Evolutionary conservation across 2,329 filamentous ascomycete species (phyloP), one percentile per base, ranked within the genome.

Genomic region (Purpureocillium lavendulum): DNA sequence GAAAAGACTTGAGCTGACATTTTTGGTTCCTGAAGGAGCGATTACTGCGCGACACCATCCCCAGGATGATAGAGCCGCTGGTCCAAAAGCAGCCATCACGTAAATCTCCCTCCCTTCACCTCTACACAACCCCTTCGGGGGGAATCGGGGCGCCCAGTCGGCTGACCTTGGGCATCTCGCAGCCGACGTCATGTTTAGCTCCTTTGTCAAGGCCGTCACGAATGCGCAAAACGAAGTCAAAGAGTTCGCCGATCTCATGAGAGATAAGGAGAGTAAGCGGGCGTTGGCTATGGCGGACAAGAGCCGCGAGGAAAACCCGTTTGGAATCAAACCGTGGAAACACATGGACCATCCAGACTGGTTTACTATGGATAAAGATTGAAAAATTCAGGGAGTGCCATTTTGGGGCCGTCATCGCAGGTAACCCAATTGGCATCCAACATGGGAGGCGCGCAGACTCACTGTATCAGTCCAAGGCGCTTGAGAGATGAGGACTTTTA

Each of bases 321-420:
- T 67, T 37, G 73, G 69, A 4, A 79, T 82, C 46, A 73, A 68
- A 48, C 68, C 71, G 2, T 82, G 78, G 78, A 67, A 65, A 35
- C 67, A 75, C 15, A 69, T 64, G 40, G 73, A 82, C 29, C 66
- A 81, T 40, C 75, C 78, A 3, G 66, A 76, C 45, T 82, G 77
- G 76, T 67, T 72, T 43, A 58, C 48, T 34, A 45, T 58, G 46
- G 58, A 62, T 14, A 49, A 48, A 35, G 52, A 57, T 40, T 46
- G 33, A 43, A 14, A 28, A 38, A 15, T 30, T 38, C 21, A 41
- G 17, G 26, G 35, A 12, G 21, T 10, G 10, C 21, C 21, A 5
- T 26, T 10, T 26, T 5, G 5, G 6, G 10, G 21, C 21, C 10
- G 21, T 26, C 21, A 26, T 26, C 21, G 21, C 21, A 6, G 21